Percentiles rank a stretch among this genome's conserved stretches.
Evolutionary conservation across 2,329 filamentous ascomycete genomes (phyloP).

Genomic region (Raffaelea arxii): DNA sequence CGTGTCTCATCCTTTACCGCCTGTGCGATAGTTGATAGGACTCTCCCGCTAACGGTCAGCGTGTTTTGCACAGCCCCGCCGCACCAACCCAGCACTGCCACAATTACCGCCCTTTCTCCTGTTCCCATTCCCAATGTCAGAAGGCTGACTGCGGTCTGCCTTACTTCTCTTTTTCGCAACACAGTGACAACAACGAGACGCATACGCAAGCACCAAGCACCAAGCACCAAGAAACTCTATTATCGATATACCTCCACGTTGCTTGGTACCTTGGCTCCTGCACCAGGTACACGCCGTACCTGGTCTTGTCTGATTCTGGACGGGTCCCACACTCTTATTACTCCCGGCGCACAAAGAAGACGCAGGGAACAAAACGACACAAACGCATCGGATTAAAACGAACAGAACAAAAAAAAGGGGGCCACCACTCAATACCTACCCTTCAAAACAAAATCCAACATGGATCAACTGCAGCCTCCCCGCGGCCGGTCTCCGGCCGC

Average conservation of each 20-base stretch:
- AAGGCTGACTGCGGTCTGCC: conserved; percentile 40
- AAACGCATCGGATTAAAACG: neutral
- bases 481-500: conserved; percentile 54
- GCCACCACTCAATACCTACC: conserved; percentile 2
- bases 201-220: neutral
- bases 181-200: conserved; percentile 18
- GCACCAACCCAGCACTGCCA: conserved; percentile 25
- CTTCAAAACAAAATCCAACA: conserved; percentile 17
- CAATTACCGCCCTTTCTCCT: conserved; percentile 18
- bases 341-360: neutral
- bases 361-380: conserved; percentile 7
- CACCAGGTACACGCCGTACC: neutral
- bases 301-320: neutral
- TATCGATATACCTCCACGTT: neutral
- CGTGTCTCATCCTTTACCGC: neutral
- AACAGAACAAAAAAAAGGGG: conserved; percentile 7
- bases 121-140: conserved; percentile 11
- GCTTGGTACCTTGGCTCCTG: neutral
- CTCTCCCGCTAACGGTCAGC: no score
- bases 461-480: conserved; percentile 41
- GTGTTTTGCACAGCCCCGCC: conserved; percentile 32
- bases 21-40: no score
- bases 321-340: conserved; percentile 6
- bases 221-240: no score
- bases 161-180: conserved; percentile 23